Evolutionary conservation across 1,284 basidiomycete species (phyloP), one percentile per base, ranked within the genome.

Genomic region (Prillingera fragicola): DNA sequence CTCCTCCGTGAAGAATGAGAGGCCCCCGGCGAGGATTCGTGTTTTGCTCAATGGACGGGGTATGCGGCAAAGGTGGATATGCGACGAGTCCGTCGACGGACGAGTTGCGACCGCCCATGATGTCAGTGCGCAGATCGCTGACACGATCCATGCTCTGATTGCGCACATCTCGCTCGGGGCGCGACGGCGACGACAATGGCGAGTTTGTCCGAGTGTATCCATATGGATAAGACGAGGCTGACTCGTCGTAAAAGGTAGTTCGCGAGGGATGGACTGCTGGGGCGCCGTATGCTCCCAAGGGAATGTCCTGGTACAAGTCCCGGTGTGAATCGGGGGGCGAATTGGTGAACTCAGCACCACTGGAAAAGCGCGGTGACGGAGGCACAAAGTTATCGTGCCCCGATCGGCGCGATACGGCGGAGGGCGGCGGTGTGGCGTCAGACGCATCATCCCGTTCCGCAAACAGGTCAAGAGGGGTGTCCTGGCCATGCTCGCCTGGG

Each of bases 1-100:
- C 18, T 3, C 44, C 38, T 33, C 60, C 54, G 38, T 67, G 60
- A 10, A 65, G 45, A 8, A 51, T 42, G 15, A 67, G 48, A 2
- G 56, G 57, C 17, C 59, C 49, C n/a, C 44, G 42, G 22, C 22
- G 25, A 22, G 34, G 13, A 33, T 15, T 27, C 33, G 35, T 12
- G 24, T 21, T 19, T n/a, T 22, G 26, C 13, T 38, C 34, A 34
- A 31, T 18, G 9, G 32, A 26, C 29, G 25, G 19, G 4, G 10
- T 33, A 22, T 40, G 41, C 18, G 26, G 29, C 15, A 43, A 18
- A 14, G 44, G 38, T 14, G 44, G 40, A 28, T 50, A 49, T 9
- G 50, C 40, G 17, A 61, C 32, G 6, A 63, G 32, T 13, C 52
- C 50, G 37, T 62, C 62, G 22, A 55, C 45, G 17, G 56, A 58